phyloP scores from a whole-genome alignment of 192 early-diverging fungal genomes.

The Coemansia reversa region DNA sequence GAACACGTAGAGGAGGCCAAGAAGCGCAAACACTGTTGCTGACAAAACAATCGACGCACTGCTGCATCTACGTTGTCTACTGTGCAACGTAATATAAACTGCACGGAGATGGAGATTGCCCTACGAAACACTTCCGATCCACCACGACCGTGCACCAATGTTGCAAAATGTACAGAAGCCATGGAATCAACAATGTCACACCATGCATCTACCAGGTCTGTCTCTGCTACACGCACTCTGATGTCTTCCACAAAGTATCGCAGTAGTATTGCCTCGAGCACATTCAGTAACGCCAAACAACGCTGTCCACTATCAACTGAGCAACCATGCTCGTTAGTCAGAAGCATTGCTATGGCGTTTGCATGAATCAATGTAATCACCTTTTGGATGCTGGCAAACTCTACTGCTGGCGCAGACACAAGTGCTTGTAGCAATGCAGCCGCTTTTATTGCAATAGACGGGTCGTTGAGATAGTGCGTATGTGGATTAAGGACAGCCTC shows the following conservation, averaged over 20 bases:
- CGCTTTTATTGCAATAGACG: too few relatives aligned
- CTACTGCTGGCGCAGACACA: not conserved
- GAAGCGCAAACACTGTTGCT: slow-evolving; percentile 22
- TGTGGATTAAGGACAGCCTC: too few relatives aligned
- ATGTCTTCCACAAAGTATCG: slow-evolving; percentile 16
- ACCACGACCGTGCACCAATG: slow-evolving; percentile 11
- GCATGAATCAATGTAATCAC: slow-evolving; percentile 5
- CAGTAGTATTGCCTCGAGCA: slow-evolving; percentile 11
- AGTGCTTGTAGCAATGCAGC: not conserved
- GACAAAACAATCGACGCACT: slow-evolving; percentile 11
- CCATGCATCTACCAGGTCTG: slow-evolving; percentile 15
- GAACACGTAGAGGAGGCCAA: not conserved
- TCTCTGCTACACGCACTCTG: not conserved
- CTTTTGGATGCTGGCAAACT: not conserved
- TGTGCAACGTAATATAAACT: not conserved
- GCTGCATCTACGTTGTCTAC: not conserved
- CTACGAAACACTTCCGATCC: slow-evolving; percentile 17
- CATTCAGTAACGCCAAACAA: not conserved
- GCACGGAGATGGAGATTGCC: not conserved
- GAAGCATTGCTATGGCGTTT: not conserved
- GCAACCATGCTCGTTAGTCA: slow-evolving; percentile 3
- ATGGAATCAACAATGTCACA: slow-evolving; percentile 11
- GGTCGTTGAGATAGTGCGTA: too few relatives aligned
- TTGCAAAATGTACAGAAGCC: slow-evolving; percentile 16
- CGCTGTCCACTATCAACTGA: not conserved